Evolutionary conservation across 2,329 filamentous ascomycete species (phyloP), one percentile per base, ranked within the genome.

Genomic region (Ceratocystis variospora): DNA sequence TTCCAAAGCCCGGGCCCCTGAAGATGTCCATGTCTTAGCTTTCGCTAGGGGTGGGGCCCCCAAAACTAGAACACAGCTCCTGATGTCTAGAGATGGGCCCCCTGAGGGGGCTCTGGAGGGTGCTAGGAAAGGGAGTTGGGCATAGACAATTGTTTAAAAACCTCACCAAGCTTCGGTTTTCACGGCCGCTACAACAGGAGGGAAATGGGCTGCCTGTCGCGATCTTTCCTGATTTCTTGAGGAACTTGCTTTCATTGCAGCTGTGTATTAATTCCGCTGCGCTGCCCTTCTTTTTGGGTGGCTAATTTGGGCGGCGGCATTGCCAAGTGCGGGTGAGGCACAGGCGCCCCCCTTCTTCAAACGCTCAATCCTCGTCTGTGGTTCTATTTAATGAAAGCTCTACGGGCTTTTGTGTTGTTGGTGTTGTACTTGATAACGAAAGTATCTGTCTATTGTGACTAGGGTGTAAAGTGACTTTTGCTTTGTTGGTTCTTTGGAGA

Each of bases 281-380:
- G 10, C 7, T 15, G 37, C 37, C 37, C 12, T 15, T 41, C 37
- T 41, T 41, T 15, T 25, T 53, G 53, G 53, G 53, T 17, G 17
- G 25, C 53, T 37, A 59, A 59, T 12, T 59, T 59, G 28, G 53
- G 28, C 53, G 53, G 15, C 22, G 53, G 15, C 22, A 15, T 59
- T 59, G 53, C 53, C 28, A 59, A 59, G 53, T 33, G 53, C 53
- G 28, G 53, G 53, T 59, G 53, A 59, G 53, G 53, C 53, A 59
- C 53, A 59, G 53, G 53, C 25, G 53, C 53, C 28, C 28, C 22
- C 22, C 46, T 50, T 50, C 46, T n/a, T 28, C 50, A 55, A 55
- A 55, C 53, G 28, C 53, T 33, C 53, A 59, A 19, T 37, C 53
- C 53, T 59, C 28, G 28, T 59, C 53, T 59, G 33, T 17, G 53